Evolutionary conservation across 495 filamentous ascomycete species (phyloP).

Genomic region (Penicillium samsonianum): DNA sequence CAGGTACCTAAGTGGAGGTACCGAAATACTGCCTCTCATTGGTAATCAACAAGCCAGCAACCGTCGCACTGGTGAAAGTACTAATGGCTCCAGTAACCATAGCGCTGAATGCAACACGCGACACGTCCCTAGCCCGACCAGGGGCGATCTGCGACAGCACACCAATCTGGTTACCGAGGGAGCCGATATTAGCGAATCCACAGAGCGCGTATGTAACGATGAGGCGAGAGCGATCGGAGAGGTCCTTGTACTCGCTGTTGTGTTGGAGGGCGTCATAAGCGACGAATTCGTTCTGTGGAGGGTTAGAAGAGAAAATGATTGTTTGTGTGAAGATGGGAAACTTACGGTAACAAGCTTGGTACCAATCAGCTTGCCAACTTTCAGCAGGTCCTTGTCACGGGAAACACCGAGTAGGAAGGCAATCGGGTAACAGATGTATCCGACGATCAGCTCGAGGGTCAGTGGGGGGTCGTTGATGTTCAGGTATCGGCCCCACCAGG

Average conservation of each 20-base stretch:
- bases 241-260: conserved; percentile 44
- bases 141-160: conserved; percentile 81
- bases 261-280: conserved; percentile 57
- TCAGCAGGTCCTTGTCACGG: conserved; percentile 65
- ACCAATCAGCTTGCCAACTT: conserved; percentile 78
- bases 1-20: background rate
- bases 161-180: conserved; percentile 83
- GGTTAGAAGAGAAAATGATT: conserved; percentile 2
- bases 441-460: conserved; percentile 74
- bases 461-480: conserved; percentile 68
- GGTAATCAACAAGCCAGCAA: conserved; percentile 75
- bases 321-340: background rate
- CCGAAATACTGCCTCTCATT: conserved; percentile 46
- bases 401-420: conserved; percentile 86
- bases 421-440: conserved; percentile 81
- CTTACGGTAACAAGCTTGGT: conserved; percentile 73
- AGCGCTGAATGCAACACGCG: conserved; percentile 72
- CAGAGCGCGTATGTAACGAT: conserved; percentile 74
- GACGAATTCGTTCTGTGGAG: conserved; percentile 61
- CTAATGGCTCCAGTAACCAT: conserved; percentile 76
- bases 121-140: conserved; percentile 69
- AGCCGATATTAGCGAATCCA: conserved; percentile 79
- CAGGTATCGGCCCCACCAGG: conserved; percentile 87
- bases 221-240: conserved; percentile 69
- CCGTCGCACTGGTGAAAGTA: conserved; percentile 76